phyloP scores from a whole-genome alignment of 306 rosid genomes.

The Fragaria iinumae region DNA sequence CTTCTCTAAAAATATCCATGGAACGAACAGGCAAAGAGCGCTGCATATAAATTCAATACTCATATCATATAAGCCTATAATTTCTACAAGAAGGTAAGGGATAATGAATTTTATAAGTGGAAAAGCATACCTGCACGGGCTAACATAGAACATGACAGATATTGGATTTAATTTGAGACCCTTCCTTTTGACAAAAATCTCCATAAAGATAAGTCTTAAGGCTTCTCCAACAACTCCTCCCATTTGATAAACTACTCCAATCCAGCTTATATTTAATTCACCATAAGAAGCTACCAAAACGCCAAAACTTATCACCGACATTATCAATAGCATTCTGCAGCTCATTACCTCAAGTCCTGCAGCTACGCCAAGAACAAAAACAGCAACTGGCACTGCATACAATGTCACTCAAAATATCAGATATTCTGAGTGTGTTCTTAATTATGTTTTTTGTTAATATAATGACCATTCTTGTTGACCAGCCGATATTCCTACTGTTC shows the following conservation, averaged over 20 bases:
- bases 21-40: conserved; percentile 86
- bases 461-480: conserved; percentile 23
- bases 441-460: conserved; percentile 12
- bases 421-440: conserved; percentile 13
- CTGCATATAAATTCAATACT: conserved; percentile 49
- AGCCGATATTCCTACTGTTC: conserved; percentile 11
- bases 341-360: conserved; percentile 95
- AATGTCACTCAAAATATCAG: conserved; percentile 22
- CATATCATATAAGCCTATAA: conserved; percentile 17
- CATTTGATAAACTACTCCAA: conserved; percentile 98
- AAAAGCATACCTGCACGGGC: conserved; percentile 87
- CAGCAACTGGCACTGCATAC: conserved; percentile 97
- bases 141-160: conserved; percentile 94
- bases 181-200: conserved; percentile 90
- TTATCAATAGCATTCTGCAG: conserved; percentile 86
- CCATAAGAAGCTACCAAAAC: conserved; percentile 96
- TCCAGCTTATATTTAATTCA: conserved; percentile 88
- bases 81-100: conserved; percentile 12
- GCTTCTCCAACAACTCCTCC: conserved; percentile 99
- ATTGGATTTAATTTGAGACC: conserved; percentile 94
- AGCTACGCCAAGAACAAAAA: conserved; percentile 90
- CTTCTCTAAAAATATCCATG: conserved; percentile 95
- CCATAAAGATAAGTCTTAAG: conserved; percentile 96
- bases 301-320: conserved; percentile 96
- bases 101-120: conserved; percentile 6